Conservation (phyloP, 2,329 filamentous ascomycete species). For the Pyrenochaeta sp. region DNA sequence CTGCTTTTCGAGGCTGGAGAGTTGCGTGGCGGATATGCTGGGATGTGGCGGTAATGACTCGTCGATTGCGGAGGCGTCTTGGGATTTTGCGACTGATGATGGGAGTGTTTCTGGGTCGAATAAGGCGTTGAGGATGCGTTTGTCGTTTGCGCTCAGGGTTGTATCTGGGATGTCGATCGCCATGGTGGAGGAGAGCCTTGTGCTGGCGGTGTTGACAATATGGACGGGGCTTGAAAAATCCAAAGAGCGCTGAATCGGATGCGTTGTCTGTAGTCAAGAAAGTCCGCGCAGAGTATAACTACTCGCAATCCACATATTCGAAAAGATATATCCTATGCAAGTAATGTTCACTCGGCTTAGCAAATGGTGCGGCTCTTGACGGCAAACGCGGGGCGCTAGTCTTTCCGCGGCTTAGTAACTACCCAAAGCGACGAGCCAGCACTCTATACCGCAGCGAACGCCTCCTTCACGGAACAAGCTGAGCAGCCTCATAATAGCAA, state of each 20-base stretch:
- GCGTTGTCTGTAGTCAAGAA: not conserved
- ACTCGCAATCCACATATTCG: not conserved
- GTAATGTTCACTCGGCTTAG: conserved; percentile 26
- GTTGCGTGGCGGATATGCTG: conserved; percentile 45
- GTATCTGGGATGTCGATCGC: conserved; percentile 57
- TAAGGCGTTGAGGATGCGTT: conserved; percentile 48
- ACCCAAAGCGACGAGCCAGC: conserved; percentile 4
- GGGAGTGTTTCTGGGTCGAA: conserved; percentile 53
- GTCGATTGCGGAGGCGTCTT: conserved; percentile 54
- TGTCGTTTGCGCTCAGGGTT: conserved; percentile 46
- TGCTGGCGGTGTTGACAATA: not conserved
- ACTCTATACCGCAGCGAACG: conserved; percentile 2
- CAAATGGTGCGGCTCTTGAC: conserved; percentile 16
- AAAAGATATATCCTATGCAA: conserved; percentile 4
- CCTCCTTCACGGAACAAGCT: conserved; percentile 1
- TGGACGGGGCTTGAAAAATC: not conserved
- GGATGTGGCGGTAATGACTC: conserved; percentile 52
- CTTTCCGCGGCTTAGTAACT: conserved; percentile 5
- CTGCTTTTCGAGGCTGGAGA: conserved; percentile 52
- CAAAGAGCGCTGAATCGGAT: too few species aligned
- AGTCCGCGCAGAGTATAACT: too few species aligned
- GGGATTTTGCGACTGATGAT: conserved; percentile 61
- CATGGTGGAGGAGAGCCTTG: conserved; percentile 17
- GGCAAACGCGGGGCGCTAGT: conserved; percentile 9
- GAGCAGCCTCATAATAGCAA: not conserved